Evolutionary conservation across 73 alveolate species (phyloP).

Genomic region (Paramecium primaurelia): DNA sequence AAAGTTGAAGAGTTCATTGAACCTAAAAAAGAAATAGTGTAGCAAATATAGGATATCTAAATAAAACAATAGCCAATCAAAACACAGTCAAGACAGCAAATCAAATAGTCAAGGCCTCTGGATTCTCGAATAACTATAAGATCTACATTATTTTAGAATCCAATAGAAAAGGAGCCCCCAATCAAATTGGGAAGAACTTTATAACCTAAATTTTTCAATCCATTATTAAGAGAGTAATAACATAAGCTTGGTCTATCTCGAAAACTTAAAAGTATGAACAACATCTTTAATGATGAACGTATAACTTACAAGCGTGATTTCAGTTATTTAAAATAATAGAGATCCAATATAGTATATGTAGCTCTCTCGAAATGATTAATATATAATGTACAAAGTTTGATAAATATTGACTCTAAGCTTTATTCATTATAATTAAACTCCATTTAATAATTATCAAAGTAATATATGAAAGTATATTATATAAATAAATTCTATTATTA

Average conservation of each 20-base stretch:
- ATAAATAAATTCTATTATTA: background rate
- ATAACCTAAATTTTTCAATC: constrained; percentile 24
- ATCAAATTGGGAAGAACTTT: constrained; percentile 8
- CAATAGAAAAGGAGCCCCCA: background rate
- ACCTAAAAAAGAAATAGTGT: background rate
- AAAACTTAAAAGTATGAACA: constrained; percentile 19
- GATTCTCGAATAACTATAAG: background rate
- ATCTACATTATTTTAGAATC: constrained; percentile 36
- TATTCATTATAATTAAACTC: background rate
- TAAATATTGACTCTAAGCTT: background rate
- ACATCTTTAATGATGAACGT: constrained; percentile 39
- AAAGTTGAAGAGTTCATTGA: background rate
- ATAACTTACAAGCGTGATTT: background rate
- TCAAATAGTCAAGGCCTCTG: background rate
- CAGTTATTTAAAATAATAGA: background rate
- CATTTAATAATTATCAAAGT: background rate
- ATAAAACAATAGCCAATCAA: background rate
- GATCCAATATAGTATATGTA: constrained; percentile 1
- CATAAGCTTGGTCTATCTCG: constrained; percentile 3
- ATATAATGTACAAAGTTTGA: background rate
- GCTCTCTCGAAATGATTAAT: constrained; percentile 23
- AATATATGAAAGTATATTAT: background rate
- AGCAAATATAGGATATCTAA: background rate
- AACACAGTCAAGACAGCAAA: background rate
- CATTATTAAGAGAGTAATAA: constrained; percentile 17